Base-by-base conservation (phyloP, 129 eudicot genomes). In the Centrapalus pauciflorus region DNA sequence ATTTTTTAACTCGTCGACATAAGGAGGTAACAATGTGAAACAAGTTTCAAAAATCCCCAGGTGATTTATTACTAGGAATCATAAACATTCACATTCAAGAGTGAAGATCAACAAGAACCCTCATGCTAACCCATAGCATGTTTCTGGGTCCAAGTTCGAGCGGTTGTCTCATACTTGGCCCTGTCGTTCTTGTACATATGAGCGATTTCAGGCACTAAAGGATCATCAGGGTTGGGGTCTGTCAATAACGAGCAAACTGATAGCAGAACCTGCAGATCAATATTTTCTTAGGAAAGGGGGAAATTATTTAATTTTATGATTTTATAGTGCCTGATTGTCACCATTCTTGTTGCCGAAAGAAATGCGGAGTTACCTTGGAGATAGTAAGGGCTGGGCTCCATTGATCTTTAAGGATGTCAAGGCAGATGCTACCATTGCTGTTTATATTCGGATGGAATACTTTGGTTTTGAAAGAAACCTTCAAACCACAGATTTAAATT, bases 191-290 rank as follows among this genome's bases (percentile, higher is more conserved):
- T 69, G 84, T 52, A 79, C 64, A 74, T 40, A 40, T 69, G 64
- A 33, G 84, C 84, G 25, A 79, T 73, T 52, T 74, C 84, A 3
- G 77, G 77, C 23, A 69, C 84, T 20, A 80, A 70, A 11, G 80
- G 84, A 63, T 80, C 84, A 56, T 75, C 77, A 13, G 84, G 84
- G 74, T 80, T 80, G 34, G 84, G 84, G 35, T 80, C 84, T n/a
- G 84, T 75, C 21, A 75, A 57, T 27, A 80, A 68, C 2, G 84
- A 80, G 57, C 72, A 69, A 14, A 80, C 59, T 0, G 84, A 80
- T 7, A 80, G 77, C 61, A 80, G 20, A 37, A 80, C 84, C 84
- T 79, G 24, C 55, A 76, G 52, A 38, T 64, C n/a, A n/a, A n/a
- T n/a, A n/a, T n/a, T n/a, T n/a, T n/a, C n/a, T n/a, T n/a, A n/a